Evolutionary conservation across 768 basidiomycete species (phyloP).

Genomic region (Paxillus involutus): DNA sequence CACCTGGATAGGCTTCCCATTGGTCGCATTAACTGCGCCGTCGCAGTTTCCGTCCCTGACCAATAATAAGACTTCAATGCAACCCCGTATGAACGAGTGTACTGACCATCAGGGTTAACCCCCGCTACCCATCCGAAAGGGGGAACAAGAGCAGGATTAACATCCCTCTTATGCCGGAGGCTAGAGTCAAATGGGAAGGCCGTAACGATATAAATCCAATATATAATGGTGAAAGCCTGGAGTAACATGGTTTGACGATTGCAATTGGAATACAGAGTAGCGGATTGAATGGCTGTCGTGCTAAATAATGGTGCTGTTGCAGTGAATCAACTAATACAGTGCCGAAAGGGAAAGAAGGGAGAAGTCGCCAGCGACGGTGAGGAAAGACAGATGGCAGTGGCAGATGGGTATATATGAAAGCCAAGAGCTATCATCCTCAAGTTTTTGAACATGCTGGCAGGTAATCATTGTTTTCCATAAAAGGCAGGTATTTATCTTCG

Average conservation of each 20-base stretch:
- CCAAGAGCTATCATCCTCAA: neutral
- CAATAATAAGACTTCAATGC: neutral
- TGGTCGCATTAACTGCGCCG: conserved; percentile 55
- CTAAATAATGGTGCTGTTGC: neutral
- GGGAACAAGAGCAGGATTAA: conserved; percentile 57
- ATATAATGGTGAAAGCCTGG: conserved; percentile 8
- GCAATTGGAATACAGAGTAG: neutral
- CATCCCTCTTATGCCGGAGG: conserved; percentile 37
- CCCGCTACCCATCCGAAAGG: conserved; percentile 57
- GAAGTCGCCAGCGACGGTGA: conserved; percentile 20
- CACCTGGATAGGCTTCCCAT: conserved; percentile 56
- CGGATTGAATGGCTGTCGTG: neutral
- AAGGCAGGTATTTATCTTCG: conserved; percentile 6
- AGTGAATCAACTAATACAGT: neutral
- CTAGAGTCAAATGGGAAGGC: conserved; percentile 18
- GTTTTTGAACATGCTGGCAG: conserved; percentile 1
- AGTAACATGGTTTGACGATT: conserved; percentile 16
- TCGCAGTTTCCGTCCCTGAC: conserved; percentile 68
- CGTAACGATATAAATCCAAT: conserved; percentile 2
- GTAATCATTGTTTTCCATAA: conserved; percentile 15
- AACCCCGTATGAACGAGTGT: conserved; percentile 2
- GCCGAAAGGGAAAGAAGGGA: conserved; percentile 2
- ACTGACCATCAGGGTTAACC: conserved; percentile 58
- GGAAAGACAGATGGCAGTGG: neutral
- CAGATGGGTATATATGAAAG: conserved; percentile 4